Base-by-base conservation (phyloP, 495 filamentous ascomycete genomes). In the Pyrenopolyporus hunteri region DNA sequence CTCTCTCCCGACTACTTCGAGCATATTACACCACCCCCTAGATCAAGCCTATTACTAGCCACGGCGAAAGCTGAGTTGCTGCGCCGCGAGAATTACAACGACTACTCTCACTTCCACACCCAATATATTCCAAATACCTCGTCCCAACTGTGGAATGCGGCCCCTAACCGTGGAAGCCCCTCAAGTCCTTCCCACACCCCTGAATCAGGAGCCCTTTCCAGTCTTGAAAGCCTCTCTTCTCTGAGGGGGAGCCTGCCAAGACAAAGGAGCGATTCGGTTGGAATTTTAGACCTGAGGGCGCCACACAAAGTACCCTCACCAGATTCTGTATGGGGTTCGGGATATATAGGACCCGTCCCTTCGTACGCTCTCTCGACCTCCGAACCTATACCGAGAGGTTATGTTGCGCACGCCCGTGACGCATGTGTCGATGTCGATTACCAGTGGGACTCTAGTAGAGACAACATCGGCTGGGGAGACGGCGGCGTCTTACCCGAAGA, bases 401-500 rank as follows among this genome's bases (percentile, higher is more conserved):
- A 93, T 69, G 90, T 96, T 26, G 81, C 89, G 1, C 94, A 98
- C 74, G 93, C 95, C n/a, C 86, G 91, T 39, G 89, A 97, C 63
- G 89, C 89, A 4, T 96, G 92, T 66, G 83, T 89, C 4, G 85
- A 87, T 33, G 82, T 96, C 11, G 95, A 98, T 73, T 93, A 89
- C 67, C 89, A 91, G 67, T 99, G 94, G 94, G 92, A 99, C 63
- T 96, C 92, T 58, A 93, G 90, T 79, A 83, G 88, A 35, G 78
- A 80, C 1, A 85, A 89, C 0, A 80, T 86, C 19, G 77, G 85
- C 22, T 96, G 93, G 88, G 94, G 92, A 10, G 83, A 89, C 61
- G 94, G 94, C 0, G 95, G 92, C 8, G 83, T 89, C 17, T 89
- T 90, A 57, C 92, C 89, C 0, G 94, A 99, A 68, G 94, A 98